Base-by-base conservation (phyloP, 768 basidiomycete species). In the Auriscalpium microsporum region DNA sequence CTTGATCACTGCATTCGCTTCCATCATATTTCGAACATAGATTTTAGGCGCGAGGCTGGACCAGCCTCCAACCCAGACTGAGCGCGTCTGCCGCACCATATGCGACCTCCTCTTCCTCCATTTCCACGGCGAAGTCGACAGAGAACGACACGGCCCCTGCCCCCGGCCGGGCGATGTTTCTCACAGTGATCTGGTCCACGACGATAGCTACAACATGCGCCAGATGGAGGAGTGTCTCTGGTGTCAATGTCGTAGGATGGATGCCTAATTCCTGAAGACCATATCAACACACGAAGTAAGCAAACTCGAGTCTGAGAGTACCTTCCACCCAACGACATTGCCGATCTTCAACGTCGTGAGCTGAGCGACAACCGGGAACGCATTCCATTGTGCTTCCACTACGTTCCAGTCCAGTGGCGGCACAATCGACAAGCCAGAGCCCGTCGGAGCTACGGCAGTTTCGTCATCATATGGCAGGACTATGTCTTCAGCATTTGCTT, bases 231-330 rank as follows among this genome's bases (percentile, higher is more conserved):
- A 86, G 61, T 11, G 76, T 65, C 58, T 85, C 86, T 0, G 86
- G 86, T 5, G 82, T 77, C 51, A 75, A 76, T 4, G 84, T 86
- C 6, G 62, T 63, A 0, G 79, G 79, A 59, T 85, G 78, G 50
- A 88, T 75, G 0, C 73, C 80, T 2, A 88, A 75, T 6, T 67
- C 77, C 86, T 87, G 60, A 19, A 34, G 9, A n/a, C 21, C 45
- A 21, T 50, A 48, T 13, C 50, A n/a, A 1, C 2, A 9, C n/a
- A 35, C 6, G 59, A 38, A 53, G 48, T 14, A 38, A 35, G 14
- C 33, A 28, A 17, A 52, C 11, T 11, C 19, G 36, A n/a, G 47
- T 19, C 14, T 53, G 45, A 36, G 5, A 28, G 28, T 28, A 71
- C 71, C 68, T 67, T 71, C 71, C 71, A 72, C 11, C 62, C 71